Conservation (phyloP, 2,329 filamentous ascomycete species). For the Lachnellula hyalina region DNA sequence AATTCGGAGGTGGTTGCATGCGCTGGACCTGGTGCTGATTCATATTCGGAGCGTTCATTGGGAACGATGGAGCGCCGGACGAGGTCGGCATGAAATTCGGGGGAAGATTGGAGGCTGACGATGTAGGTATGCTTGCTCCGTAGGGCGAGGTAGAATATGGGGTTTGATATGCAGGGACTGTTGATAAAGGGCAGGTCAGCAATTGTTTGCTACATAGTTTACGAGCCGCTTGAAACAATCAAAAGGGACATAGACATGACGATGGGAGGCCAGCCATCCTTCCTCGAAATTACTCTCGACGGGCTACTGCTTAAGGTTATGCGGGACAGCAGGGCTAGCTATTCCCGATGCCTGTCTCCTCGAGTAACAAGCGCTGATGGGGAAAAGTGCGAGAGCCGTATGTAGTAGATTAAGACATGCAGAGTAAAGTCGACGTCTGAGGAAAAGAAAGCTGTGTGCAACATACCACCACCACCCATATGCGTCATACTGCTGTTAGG, state of each 20-base stretch:
- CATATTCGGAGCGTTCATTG: slow-evolving; percentile 46
- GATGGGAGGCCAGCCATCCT: slow-evolving; percentile 15
- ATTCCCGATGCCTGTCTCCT: slow-evolving; percentile 4
- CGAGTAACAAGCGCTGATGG: not conserved
- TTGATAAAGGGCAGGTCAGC: slow-evolving; percentile 27
- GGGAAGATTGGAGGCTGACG: slow-evolving; percentile 39
- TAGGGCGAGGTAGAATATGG: slow-evolving; percentile 55
- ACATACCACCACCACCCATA: slow-evolving; percentile 30
- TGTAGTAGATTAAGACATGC: slow-evolving; percentile 10
- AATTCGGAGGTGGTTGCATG: slow-evolving; percentile 29
- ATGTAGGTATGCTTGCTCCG: slow-evolving; percentile 33
- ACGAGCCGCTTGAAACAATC: slow-evolving; percentile 10
- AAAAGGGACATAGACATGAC: slow-evolving; percentile 12
- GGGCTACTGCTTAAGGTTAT: slow-evolving; percentile 8
- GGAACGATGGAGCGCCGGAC: slow-evolving; percentile 45
- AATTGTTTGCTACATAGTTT: slow-evolving; percentile 12
- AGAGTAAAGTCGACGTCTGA: not conserved
- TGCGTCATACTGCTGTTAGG: slow-evolving; percentile 37
- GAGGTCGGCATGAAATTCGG: slow-evolving; percentile 54
- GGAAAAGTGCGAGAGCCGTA: slow-evolving; percentile 1
- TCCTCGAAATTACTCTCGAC: slow-evolving; percentile 9
- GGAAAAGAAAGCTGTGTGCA: slow-evolving; percentile 17
- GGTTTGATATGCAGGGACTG: slow-evolving; percentile 52
- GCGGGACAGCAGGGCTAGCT: not conserved
- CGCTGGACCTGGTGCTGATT: slow-evolving; percentile 26